Base-by-base conservation (phyloP, 2,329 filamentous ascomycete species). In the Hypoxylon sp. region DNA sequence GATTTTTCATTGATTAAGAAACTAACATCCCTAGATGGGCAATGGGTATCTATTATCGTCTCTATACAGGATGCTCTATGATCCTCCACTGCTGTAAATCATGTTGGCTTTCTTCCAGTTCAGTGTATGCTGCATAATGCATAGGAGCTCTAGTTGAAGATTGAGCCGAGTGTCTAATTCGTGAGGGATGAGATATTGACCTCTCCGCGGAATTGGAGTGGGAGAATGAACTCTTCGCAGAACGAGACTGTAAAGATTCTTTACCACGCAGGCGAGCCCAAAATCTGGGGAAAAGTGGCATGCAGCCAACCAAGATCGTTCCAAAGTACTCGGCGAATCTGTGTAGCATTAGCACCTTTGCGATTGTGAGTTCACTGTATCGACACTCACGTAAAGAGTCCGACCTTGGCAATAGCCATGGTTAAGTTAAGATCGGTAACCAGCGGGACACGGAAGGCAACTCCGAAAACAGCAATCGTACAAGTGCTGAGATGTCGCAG, bases 261-360 rank as follows among this genome's bases (percentile, higher is more conserved):
- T 11, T 44, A 1, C 50, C 61, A 29, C 46, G 17, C 24, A 63
- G 13, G 17, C 33, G 24, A 39, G n/a, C 31, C 61, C 61, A 64
- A n/a, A 64, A 64, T 22, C 46, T 46, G 9, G 61, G 61, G 26
- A 64, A 64, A 2, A 64, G 39, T 3, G 61, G 61, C 61, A 64
- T 64, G 10, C 53, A 64, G 13, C 61, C 61, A 9, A 64, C 53
- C 8, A 52, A 31, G 37, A 64, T 53, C 1, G 61, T 64, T 31
- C 61, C 61, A 37, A 64, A 58, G 11, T 64, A 64, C 14, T 64
- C 61, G 14, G 61, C 47, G n/a, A 64, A 58, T 13, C 61, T 64
- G 3, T 19, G 9, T 26, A 42, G 24, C 3, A 22, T 54, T 44
- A 54, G 22, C 35, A 5, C 8, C 14, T 29, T 6, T n/a, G 29